Evolutionary conservation across 164 flowering plant genomes (phyloP).

Genomic region (Magnolia sinica): DNA sequence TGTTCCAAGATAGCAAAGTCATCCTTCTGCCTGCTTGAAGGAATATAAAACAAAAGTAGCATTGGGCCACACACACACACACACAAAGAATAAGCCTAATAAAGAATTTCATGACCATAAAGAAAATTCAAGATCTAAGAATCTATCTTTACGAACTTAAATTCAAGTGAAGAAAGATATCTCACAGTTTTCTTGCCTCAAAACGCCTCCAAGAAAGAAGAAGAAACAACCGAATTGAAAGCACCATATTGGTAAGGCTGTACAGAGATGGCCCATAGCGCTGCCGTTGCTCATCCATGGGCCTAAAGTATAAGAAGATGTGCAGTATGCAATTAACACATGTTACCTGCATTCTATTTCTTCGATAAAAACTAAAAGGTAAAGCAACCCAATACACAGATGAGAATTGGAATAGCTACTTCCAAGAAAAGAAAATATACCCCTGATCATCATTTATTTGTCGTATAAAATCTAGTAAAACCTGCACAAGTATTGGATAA

Average conservation of each 20-base stretch:
- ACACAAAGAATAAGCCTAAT: conserved; percentile 1
- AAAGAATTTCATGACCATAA: background rate
- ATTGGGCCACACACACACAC: background rate
- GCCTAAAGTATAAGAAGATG: conserved; percentile 40
- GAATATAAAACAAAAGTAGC: background rate
- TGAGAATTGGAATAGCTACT: background rate
- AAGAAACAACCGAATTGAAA: conserved; percentile 56
- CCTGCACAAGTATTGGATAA: conserved; percentile 43
- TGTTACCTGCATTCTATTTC: background rate
- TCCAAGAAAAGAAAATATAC: conserved; percentile 30
- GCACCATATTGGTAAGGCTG: conserved; percentile 75
- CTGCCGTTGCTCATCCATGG: conserved; percentile 97
- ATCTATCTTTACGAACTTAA: background rate
- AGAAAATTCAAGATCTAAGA: background rate
- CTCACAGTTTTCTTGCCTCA: conserved; percentile 70
- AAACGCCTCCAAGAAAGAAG: conserved; percentile 56
- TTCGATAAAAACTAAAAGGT: background rate
- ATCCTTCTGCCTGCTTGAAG: conserved; percentile 42
- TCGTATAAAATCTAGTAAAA: conserved; percentile 79
- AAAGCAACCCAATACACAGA: background rate
- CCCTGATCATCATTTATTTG: conserved; percentile 95
- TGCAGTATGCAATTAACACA: conserved; percentile 1
- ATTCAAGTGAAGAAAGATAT: conserved; percentile 7
- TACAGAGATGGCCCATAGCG: conserved; percentile 94
- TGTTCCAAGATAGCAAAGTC: conserved; percentile 50